Percentiles rank a stretch among this genome's conserved stretches.
Conservation (phyloP, 495 filamentous ascomycete genomes). For the Penicillium tannophilum region DNA sequence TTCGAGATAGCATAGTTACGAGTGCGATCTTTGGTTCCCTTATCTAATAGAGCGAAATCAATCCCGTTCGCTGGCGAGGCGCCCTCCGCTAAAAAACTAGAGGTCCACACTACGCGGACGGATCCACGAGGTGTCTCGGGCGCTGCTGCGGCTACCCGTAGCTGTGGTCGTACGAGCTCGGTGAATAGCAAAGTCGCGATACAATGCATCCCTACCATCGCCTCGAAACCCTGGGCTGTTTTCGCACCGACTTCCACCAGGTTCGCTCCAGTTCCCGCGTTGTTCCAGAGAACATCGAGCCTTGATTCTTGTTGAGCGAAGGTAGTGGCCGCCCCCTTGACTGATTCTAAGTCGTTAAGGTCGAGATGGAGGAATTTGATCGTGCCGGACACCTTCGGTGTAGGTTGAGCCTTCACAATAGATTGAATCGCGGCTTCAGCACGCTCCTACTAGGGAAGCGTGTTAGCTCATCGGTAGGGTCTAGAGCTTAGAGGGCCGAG, state of each 20-base stretch:
- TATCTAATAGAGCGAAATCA: constrained; percentile 27
- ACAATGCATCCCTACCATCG: constrained; percentile 13
- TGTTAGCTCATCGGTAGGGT: background rate
- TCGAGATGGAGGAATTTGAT: constrained; percentile 47
- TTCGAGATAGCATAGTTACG: constrained; percentile 44
- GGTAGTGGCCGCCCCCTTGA: constrained; percentile 37
- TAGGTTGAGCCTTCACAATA: constrained; percentile 3
- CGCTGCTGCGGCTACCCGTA: constrained; percentile 14
- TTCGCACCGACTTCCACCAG: constrained; percentile 8
- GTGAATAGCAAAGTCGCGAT: constrained; percentile 17
- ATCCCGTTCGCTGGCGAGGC: constrained; percentile 23
- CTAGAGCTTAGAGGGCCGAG: background rate
- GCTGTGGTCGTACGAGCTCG: constrained; percentile 13
- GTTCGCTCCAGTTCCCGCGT: constrained; percentile 34
- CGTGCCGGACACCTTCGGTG: constrained; percentile 17
- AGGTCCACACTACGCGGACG: constrained; percentile 40
- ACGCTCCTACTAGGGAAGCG: constrained; percentile 14
- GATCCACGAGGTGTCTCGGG: constrained; percentile 6
- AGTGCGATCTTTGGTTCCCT: constrained; percentile 11
- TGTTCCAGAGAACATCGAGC: constrained; percentile 50
- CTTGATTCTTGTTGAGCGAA: constrained; percentile 30
- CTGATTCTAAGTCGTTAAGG: constrained; percentile 32
- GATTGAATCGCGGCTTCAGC: constrained; percentile 34
- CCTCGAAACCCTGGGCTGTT: constrained; percentile 15
- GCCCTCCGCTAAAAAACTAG: constrained; percentile 26